Conservation (phyloP, 208 protist genomes). For the Leishmania martiniquensis region DNA sequence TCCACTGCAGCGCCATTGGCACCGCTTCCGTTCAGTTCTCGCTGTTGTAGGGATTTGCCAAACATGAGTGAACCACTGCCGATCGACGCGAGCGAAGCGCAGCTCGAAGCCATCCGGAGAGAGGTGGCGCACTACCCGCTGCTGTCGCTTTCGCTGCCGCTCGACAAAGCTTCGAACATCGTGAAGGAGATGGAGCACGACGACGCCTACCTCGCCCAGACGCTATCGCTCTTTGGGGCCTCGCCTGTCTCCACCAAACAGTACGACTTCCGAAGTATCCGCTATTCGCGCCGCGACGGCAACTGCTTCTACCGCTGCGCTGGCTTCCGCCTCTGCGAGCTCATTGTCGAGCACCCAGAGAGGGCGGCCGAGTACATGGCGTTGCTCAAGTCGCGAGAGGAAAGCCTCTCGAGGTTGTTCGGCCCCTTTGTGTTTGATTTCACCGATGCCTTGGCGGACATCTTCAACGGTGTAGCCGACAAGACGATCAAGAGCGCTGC, state of each 20-base stretch:
- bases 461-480: constrained; percentile 30
- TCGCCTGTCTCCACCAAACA: constrained; percentile 6
- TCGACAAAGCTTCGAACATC: constrained; percentile 36
- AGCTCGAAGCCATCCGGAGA: constrained; percentile 63
- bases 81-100: constrained; percentile 29
- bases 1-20: not conserved
- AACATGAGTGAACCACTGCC: not conserved
- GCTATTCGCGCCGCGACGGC: constrained; percentile 79
- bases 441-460: constrained; percentile 48
- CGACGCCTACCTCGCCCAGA: constrained; percentile 39
- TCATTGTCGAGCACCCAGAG: constrained; percentile 24
- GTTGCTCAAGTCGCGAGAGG: constrained; percentile 23
- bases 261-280: constrained; percentile 40
- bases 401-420: constrained; percentile 43
- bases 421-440: constrained; percentile 83
- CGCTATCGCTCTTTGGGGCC: constrained; percentile 46
- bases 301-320: constrained; percentile 89
- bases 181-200: constrained; percentile 51
- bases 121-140: constrained; percentile 56
- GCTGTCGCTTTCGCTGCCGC: constrained; percentile 38
- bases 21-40: not conserved
- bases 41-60: too few relatives aligned
- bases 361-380: constrained; percentile 29
- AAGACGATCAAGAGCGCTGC: constrained; percentile 30
- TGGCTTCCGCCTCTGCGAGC: constrained; percentile 61